phyloP scores from a whole-genome alignment of 2,329 filamentous ascomycete species.

The Aspergillus caelatus region DNA sequence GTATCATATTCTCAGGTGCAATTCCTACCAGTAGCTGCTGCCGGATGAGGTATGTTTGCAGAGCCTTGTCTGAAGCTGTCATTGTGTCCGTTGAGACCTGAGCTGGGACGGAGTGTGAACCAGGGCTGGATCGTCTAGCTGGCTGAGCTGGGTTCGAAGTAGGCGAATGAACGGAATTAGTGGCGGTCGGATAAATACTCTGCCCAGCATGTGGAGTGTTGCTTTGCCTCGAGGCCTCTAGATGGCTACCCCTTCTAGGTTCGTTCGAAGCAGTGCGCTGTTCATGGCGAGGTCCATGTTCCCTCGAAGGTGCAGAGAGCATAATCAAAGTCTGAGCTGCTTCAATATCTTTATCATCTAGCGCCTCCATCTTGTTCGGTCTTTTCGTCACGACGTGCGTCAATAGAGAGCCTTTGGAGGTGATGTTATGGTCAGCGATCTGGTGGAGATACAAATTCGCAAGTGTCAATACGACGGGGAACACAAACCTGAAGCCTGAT shows the following conservation, averaged over 20 bases:
- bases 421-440: not conserved
- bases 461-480: not conserved
- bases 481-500: not conserved
- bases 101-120: not conserved
- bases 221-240: too few species aligned
- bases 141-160: not conserved
- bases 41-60: conserved; percentile 32
- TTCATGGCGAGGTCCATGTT: too few species aligned
- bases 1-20: conserved; percentile 23
- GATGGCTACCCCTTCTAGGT: not conserved
- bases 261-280: not conserved
- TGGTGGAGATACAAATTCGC: not conserved
- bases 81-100: not conserved
- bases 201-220: not conserved
- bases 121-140: not conserved
- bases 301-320: not conserved
- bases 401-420: not conserved
- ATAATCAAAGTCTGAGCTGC: not conserved
- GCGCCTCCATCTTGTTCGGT: not conserved
- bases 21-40: conserved; percentile 35
- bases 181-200: not conserved
- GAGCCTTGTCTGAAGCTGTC: conserved; percentile 5
- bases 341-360: not conserved
- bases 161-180: not conserved
- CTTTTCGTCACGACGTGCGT: not conserved